A percentile compares a stretch with the other conserved stretches of the same genome.
Evolutionary conservation across 202 grass and related monocot genomes (phyloP).

Genomic region (Hordeum pubiflorum): DNA sequence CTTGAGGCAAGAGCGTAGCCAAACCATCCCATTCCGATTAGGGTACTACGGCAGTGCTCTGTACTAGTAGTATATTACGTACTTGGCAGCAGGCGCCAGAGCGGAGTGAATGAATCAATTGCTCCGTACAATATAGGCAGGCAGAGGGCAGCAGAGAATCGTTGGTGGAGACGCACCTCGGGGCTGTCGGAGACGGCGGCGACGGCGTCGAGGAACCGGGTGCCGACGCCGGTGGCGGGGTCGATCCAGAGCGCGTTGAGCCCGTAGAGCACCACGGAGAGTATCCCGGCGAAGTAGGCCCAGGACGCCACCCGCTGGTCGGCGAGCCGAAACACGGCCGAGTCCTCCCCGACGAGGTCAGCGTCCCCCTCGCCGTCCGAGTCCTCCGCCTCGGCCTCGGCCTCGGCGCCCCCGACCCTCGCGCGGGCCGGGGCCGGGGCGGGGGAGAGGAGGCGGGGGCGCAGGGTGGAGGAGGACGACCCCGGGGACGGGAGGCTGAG

Average conservation of each 20-base stretch:
- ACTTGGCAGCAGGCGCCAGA: not conserved
- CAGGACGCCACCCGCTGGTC: slow-evolving; percentile 60
- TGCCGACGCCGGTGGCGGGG: slow-evolving; percentile 59
- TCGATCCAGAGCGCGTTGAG: slow-evolving; percentile 84
- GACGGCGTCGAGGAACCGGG: slow-evolving; percentile 60
- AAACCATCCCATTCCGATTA: no score
- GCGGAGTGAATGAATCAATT: not conserved
- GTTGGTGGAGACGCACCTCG: slow-evolving; percentile 43
- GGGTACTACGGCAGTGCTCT: no score
- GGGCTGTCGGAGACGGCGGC: slow-evolving; percentile 60
- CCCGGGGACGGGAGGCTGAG: not conserved
- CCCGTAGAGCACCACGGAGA: slow-evolving; percentile 46
- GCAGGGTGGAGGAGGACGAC: not conserved
- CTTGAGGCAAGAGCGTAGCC: no score
- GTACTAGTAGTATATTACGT: no score
- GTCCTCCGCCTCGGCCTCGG: not conserved
- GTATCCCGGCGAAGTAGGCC: slow-evolving; percentile 70
- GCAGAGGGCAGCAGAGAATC: not conserved
- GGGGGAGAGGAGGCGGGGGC: not conserved
- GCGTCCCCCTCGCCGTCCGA: slow-evolving; percentile 7
- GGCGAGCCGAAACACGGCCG: slow-evolving; percentile 57
- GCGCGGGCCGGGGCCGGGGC: not conserved
- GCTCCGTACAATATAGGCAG: not conserved
- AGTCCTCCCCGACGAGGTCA: slow-evolving; percentile 54
- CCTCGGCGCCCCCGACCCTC: slow-evolving; percentile 1